Evolutionary conservation across 371 early-diverging fungal species (phyloP), one percentile per base, ranked within the genome.

Genomic region (Rhizopus sp.): DNA sequence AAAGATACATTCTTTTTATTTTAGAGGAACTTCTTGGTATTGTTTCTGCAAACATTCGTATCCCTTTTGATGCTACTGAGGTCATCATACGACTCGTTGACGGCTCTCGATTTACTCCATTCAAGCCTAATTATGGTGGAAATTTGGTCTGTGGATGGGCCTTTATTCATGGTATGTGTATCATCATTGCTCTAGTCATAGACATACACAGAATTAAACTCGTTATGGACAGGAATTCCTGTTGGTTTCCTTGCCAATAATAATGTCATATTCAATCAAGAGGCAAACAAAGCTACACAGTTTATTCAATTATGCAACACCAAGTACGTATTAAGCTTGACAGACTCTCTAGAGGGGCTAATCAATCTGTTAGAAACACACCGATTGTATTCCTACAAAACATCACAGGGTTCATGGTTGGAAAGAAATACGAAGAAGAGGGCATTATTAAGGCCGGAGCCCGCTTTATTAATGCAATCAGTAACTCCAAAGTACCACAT

Each of bases 341-440:
- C 1, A 16, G 48, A 3, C 16, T 17, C 8, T 23, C 41, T 35
- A 45, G 34, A 10, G 13, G 15, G 5, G 6, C 31, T 37, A 52
- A 34, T 3, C 8, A 23, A 16, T n/a, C 15, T 31, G 49, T 57
- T 55, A 87, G 85, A 48, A 80, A 84, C 48, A 80, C 83, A 0
- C 89, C 90, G 5, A 63, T 90, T 23, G 45, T 90, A 7, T 90
- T 83, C 54, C 63, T 90, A 47, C 86, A 88, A 53, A 90, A 90
- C 46, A 90, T 89, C 41, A 90, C 90, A 0, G 90, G 90, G 5
- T 90, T 90, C 55, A 89, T 90, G 89, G 88, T 90, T n/a, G 90
- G 90, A 42, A 83, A 82, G 53, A 72, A 75, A 53, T 88, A 85
- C 46, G 90, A 90, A 63, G 88, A 89, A 72, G 83, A 84, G 42